phyloP scores from a whole-genome alignment of 352 stramenopile genomes.

The Phytophthora agathidicida region DNA sequence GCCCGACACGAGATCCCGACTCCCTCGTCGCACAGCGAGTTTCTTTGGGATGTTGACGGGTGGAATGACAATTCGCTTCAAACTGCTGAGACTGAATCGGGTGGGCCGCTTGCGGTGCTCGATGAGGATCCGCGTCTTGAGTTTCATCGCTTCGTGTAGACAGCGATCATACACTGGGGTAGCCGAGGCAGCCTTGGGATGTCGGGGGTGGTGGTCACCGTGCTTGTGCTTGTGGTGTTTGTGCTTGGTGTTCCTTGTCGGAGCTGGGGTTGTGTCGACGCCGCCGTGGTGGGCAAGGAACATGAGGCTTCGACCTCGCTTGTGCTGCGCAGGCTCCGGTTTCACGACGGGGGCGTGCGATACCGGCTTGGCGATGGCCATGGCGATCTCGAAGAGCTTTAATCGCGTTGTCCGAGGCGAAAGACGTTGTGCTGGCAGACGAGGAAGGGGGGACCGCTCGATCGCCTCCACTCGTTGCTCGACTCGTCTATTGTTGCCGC shows the following conservation, averaged over 20 bases:
- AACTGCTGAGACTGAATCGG: conserved; percentile 66
- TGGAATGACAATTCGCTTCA: conserved; percentile 61
- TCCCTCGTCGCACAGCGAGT: conserved; percentile 36
- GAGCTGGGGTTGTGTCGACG: conserved; percentile 21
- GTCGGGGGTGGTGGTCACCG: conserved; percentile 3
- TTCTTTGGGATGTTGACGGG: conserved; percentile 54
- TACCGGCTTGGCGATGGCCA: conserved; percentile 25
- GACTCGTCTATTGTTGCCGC: conserved; percentile 32
- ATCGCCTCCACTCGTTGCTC: conserved; percentile 29
- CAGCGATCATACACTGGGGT: conserved; percentile 38
- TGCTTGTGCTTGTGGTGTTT: conserved; percentile 21
- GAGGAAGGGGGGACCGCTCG: conserved; percentile 20
- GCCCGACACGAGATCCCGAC: conserved; percentile 48
- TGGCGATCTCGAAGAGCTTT: conserved; percentile 15
- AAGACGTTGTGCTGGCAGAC: conserved; percentile 28
- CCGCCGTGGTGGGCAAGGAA: conserved; percentile 43
- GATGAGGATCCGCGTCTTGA: conserved; percentile 65
- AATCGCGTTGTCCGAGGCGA: conserved; percentile 11
- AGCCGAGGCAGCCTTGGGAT: conserved; percentile 19
- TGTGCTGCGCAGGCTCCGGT: conserved; percentile 13
- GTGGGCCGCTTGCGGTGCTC: conserved; percentile 49
- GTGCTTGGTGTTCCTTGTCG: conserved; percentile 10
- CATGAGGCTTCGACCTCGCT: conserved; percentile 30
- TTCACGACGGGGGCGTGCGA: conserved; percentile 7
- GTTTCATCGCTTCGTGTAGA: conserved; percentile 50